A percentile compares a stretch with the other conserved stretches of the same genome.
These are phyloP conservation scores for Colletotrichum shisoi DNA, from an alignment of 2,329 filamentous ascomycete genomes.

Conservation along the genomic window DNA sequence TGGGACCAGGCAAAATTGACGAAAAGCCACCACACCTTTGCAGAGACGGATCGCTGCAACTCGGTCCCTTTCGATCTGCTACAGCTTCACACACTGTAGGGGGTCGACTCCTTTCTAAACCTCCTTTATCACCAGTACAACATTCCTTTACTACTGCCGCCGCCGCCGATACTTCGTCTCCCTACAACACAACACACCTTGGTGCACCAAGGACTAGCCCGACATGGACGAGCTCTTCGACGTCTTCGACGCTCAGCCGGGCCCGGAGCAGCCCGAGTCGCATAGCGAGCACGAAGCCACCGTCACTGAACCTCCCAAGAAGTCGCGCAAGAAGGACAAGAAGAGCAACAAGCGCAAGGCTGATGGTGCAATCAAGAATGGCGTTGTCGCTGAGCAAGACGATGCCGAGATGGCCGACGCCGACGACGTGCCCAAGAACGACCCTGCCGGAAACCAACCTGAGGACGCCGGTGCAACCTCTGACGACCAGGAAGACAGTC, in stretches of 20 bases:
- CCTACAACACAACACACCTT: background rate
- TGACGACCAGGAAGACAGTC: slow-evolving; percentile 51
- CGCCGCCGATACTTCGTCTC: background rate
- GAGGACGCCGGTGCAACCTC: slow-evolving; percentile 42
- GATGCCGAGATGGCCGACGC: slow-evolving; percentile 57
- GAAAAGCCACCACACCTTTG: background rate
- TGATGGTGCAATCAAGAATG: slow-evolving; percentile 75
- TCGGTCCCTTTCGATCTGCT: background rate
- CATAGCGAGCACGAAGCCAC: slow-evolving; percentile 55
- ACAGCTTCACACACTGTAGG: background rate
- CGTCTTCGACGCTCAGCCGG: slow-evolving; percentile 75
- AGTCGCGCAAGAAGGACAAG: slow-evolving; percentile 61
- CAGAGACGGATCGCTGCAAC: background rate
- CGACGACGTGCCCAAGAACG: slow-evolving; percentile 52
- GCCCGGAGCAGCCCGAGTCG: slow-evolving; percentile 49
- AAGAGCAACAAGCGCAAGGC: slow-evolving; percentile 86
- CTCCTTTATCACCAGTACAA: background rate
- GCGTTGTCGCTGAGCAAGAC: slow-evolving; percentile 46
- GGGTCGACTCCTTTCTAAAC: background rate
- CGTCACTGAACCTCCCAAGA: slow-evolving; percentile 45
- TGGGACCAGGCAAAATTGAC: slow-evolving; percentile 26
- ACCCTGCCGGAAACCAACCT: slow-evolving; percentile 45
- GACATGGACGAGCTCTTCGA: slow-evolving; percentile 82
- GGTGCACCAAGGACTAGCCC: background rate
- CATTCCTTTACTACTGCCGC: background rate